These are phyloP conservation scores for Phoenix roebelenii DNA, from an alignment of 176 grass and related monocot genomes.

Conservation along the genomic window DNA sequence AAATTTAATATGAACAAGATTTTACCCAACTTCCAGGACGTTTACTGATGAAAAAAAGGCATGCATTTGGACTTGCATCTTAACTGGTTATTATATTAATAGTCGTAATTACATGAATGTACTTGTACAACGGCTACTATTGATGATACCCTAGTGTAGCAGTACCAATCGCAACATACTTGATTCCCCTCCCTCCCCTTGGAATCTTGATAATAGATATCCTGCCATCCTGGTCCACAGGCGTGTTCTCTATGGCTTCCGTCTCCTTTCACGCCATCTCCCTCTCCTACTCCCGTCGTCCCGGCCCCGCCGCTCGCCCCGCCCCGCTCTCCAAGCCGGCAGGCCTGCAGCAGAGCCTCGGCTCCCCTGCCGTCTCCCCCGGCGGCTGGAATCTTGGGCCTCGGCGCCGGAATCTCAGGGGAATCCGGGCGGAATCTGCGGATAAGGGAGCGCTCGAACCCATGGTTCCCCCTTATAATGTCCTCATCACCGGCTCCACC, in stretches of 20 bases:
- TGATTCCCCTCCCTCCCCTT: too few species aligned
- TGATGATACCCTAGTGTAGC: too few species aligned
- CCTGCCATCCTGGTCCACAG: neutral
- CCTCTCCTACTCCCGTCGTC: neutral
- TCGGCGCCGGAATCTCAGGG: constrained; percentile 1
- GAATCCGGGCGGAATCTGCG: constrained; percentile 18
- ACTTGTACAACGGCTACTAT: too few species aligned
- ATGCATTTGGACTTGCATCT: too few species aligned
- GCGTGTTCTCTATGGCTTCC: constrained; percentile 6
- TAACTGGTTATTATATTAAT: too few species aligned
- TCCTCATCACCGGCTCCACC: constrained; percentile 87
- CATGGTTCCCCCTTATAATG: constrained; percentile 72
- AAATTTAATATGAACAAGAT: too few species aligned
- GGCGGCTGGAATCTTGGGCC: constrained; percentile 4
- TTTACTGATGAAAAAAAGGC: too few species aligned
- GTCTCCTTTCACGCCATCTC: constrained; percentile 10
- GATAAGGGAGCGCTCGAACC: constrained; percentile 23
- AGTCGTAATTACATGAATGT: too few species aligned
- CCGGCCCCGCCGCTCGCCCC: neutral
- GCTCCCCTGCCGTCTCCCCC: neutral
- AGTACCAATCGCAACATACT: too few species aligned
- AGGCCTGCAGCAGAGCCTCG: neutral
- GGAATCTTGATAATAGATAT: too few species aligned
- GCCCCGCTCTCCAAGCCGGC: neutral
- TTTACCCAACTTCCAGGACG: too few species aligned